phyloP scores from a whole-genome alignment of 768 basidiomycete genomes.

The Hericium coralloides region DNA sequence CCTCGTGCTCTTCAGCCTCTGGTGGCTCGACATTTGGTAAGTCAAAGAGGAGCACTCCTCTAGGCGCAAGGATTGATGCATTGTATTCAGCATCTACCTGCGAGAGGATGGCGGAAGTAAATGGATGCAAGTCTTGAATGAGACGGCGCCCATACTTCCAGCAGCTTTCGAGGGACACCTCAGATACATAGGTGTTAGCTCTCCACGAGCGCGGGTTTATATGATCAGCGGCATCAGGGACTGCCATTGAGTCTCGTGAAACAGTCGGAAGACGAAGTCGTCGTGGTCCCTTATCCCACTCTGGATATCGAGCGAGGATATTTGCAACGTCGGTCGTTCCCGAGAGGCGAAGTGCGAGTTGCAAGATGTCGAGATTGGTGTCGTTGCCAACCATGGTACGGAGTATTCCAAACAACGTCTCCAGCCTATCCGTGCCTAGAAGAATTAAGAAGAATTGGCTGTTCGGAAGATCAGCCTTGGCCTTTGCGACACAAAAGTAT shows the following conservation, averaged over 20 bases:
- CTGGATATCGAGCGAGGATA: conserved; percentile 29
- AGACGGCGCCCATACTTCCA: neutral
- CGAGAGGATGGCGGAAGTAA: neutral
- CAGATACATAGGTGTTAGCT: neutral
- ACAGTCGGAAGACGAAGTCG: conserved; percentile 16
- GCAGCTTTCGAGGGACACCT: neutral
- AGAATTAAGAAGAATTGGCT: neutral
- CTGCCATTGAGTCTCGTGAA: neutral
- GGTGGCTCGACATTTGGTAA: too few relatives aligned
- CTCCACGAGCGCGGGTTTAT: neutral
- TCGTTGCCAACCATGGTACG: conserved; percentile 19
- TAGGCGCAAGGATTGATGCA: conserved; percentile 6
- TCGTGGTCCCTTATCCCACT: conserved; percentile 30
- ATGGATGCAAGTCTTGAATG: neutral
- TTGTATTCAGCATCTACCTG: neutral
- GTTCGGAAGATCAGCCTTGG: conserved; percentile 8
- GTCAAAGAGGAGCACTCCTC: neutral
- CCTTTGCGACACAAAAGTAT: conserved; percentile 17
- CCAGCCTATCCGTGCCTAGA: conserved; percentile 9
- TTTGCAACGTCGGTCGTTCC: conserved; percentile 24
- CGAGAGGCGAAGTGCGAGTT: conserved; percentile 21
- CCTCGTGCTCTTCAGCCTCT: too few relatives aligned
- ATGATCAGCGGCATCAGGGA: neutral
- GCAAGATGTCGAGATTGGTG: conserved; percentile 11
- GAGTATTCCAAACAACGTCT: conserved; percentile 13